These are phyloP conservation scores for Erodium chrysanthum DNA, from an alignment of 441 rosid species.

Conservation along the genomic window DNA sequence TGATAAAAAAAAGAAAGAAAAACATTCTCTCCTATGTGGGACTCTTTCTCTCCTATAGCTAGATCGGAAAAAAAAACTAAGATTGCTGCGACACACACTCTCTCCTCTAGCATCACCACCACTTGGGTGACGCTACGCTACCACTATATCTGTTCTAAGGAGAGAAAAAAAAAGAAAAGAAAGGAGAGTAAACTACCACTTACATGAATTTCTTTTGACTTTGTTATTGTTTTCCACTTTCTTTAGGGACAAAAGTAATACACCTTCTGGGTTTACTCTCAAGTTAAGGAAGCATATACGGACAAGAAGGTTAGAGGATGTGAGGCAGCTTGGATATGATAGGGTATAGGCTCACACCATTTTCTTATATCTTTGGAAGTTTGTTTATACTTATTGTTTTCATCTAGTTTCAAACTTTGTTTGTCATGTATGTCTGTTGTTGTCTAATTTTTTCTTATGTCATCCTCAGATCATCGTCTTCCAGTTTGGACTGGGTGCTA, in stretches of 20 bases:
- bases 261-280: constrained; percentile 94
- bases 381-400: background rate
- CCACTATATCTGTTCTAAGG: background rate
- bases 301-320: constrained; percentile 93
- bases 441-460: constrained; percentile 12
- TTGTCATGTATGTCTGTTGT: background rate
- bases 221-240: constrained; percentile 8
- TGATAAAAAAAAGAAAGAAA: too few relatives aligned
- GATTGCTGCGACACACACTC: background rate
- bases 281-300: constrained; percentile 87
- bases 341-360: constrained; percentile 39
- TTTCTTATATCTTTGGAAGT: background rate
- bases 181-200: background rate
- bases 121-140: too few relatives aligned
- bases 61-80: background rate
- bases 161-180: background rate
- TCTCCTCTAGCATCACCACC: background rate
- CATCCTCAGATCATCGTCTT: constrained; percentile 65
- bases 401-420: background rate
- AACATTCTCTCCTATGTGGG: background rate
- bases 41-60: background rate
- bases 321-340: constrained; percentile 92
- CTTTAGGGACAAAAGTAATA: constrained; percentile 86
- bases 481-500: constrained; percentile 81
- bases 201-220: background rate